Evolutionary conservation across 2,329 filamentous ascomycete species (phyloP).

Genomic region (Colletotrichum limetticola): DNA sequence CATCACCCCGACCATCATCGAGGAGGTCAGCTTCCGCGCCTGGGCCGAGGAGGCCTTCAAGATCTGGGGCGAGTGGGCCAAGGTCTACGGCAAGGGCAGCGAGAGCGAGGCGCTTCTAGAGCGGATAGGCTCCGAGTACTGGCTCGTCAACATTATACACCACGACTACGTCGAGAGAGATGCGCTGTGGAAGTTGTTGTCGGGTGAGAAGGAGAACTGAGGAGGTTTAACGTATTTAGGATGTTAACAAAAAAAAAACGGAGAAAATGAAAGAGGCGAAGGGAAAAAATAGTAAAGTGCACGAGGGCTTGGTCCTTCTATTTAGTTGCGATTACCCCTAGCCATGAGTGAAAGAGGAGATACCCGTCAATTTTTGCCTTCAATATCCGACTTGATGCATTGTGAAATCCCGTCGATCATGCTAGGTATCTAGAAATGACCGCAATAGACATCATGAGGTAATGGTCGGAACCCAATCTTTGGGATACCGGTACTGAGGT

Average conservation of each 20-base stretch:
- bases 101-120: conserved; percentile 79
- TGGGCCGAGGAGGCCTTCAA: conserved; percentile 97
- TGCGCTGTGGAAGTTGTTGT: conserved; percentile 77
- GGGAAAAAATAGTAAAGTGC: background rate
- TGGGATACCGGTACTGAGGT: background rate
- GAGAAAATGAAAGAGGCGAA: background rate
- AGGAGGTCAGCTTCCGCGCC: conserved; percentile 91
- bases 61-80: conserved; percentile 94
- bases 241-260: background rate
- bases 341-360: conserved; percentile 14
- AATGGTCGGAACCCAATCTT: background rate
- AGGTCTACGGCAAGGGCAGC: conserved; percentile 82
- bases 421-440: background rate
- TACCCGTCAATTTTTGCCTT: conserved; percentile 9
- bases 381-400: background rate
- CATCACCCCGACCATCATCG: conserved; percentile 94
- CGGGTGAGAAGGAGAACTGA: conserved; percentile 44
- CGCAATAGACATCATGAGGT: background rate
- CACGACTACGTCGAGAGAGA: conserved; percentile 79
- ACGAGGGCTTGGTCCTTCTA: background rate
- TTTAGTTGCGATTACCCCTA: background rate
- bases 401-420: background rate
- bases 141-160: conserved; percentile 92
- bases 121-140: conserved; percentile 74
- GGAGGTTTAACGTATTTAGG: background rate